Percentiles rank a stretch among this genome's conserved stretches.
These are phyloP conservation scores for Mycena vitilis DNA, from an alignment of 768 basidiomycete species.

Conservation along the genomic window DNA sequence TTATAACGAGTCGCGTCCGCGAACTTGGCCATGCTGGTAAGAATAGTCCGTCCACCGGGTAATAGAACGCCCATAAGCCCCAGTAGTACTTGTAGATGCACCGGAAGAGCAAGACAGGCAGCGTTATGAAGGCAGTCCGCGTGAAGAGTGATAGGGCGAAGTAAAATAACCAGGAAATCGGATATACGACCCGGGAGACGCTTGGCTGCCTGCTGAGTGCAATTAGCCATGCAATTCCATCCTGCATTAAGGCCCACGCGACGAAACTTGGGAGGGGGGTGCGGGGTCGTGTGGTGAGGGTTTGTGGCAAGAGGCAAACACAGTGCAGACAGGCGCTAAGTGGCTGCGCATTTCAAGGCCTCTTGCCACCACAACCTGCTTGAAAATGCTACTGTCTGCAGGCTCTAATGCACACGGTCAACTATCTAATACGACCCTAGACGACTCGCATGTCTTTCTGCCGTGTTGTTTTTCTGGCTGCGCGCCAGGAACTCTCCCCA, in stretches of 20 bases:
- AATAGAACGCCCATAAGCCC: slow-evolving; percentile 16
- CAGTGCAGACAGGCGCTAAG: neutral
- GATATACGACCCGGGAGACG: neutral
- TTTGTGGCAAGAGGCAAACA: neutral
- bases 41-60: slow-evolving; percentile 7
- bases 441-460: slow-evolving; percentile 58
- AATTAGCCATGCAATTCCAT: slow-evolving; percentile 17
- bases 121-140: slow-evolving; percentile 28
- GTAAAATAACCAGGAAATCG: slow-evolving; percentile 6
- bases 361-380: neutral
- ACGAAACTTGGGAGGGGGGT: too few relatives aligned
- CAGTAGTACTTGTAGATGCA: slow-evolving; percentile 21
- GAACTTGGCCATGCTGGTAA: slow-evolving; percentile 25
- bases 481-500: slow-evolving; percentile 45
- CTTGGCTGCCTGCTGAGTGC: slow-evolving; percentile 5
- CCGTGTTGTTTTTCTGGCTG: slow-evolving; percentile 52
- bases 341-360: neutral
- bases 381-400: slow-evolving; percentile 45
- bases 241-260: slow-evolving; percentile 15
- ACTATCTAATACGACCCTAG: slow-evolving; percentile 56
- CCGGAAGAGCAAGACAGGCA: slow-evolving; percentile 23
- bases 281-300: neutral
- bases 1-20: slow-evolving; percentile 27
- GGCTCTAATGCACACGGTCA: slow-evolving; percentile 69
- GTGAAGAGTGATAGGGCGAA: slow-evolving; percentile 2